These are phyloP conservation scores for Penicillium glabrum DNA, from an alignment of 2,329 filamentous ascomycete species.

Conservation along the genomic window DNA sequence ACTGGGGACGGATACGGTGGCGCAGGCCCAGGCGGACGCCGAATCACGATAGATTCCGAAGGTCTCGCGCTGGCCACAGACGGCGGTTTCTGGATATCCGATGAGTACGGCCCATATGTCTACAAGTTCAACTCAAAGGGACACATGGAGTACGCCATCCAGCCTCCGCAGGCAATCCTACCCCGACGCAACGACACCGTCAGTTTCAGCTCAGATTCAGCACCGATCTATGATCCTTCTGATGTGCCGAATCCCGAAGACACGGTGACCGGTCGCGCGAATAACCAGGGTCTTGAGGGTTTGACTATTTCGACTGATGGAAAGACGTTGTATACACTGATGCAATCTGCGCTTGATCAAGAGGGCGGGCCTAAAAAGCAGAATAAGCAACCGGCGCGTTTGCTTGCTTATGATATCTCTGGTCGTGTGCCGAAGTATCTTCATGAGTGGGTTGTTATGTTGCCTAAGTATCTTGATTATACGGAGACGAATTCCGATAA, in stretches of 20 bases:
- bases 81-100: constrained; percentile 66
- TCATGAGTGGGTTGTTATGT: constrained; percentile 65
- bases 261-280: constrained; percentile 62
- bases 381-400: constrained; percentile 58
- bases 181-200: constrained; percentile 62
- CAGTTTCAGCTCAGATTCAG: constrained; percentile 64
- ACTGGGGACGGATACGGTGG: constrained; percentile 68
- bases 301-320: constrained; percentile 64
- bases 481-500: constrained; percentile 51
- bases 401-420: constrained; percentile 65
- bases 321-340: constrained; percentile 62
- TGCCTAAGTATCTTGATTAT: constrained; percentile 59
- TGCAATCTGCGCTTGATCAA: constrained; percentile 65
- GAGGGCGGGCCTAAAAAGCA: constrained; percentile 59
- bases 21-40: constrained; percentile 57
- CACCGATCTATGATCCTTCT: constrained; percentile 59
- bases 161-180: constrained; percentile 64
- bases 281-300: constrained; percentile 76
- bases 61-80: constrained; percentile 62
- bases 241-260: constrained; percentile 54
- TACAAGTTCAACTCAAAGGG: constrained; percentile 64
- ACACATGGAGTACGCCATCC: constrained; percentile 62
- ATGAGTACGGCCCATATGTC: constrained; percentile 70
- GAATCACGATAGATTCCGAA: constrained; percentile 65
- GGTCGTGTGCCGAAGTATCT: constrained; percentile 47